Conservation (phyloP, 768 basidiomycete genomes). For the Calvatia gigantea region DNA sequence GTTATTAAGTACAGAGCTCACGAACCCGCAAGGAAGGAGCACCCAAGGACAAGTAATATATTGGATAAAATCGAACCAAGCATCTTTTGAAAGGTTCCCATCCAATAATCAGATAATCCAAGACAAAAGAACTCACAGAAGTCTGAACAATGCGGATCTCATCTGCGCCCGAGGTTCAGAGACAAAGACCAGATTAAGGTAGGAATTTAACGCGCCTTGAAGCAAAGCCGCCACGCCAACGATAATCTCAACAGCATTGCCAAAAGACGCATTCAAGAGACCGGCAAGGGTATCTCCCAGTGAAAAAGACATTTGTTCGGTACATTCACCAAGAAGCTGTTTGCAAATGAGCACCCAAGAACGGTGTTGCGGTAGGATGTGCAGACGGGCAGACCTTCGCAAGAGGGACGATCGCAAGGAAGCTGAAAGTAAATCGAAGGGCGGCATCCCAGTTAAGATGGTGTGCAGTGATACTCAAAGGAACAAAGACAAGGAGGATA, state of each 20-base stretch:
- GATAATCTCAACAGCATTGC: slow-evolving; percentile 86
- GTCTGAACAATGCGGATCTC: slow-evolving; percentile 90
- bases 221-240: slow-evolving; percentile 83
- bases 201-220: slow-evolving; percentile 46
- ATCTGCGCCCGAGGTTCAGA: slow-evolving; percentile 34
- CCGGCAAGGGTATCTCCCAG: slow-evolving; percentile 86
- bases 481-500: slow-evolving; percentile 75
- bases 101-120: not conserved
- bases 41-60: slow-evolving; percentile 84
- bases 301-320: slow-evolving; percentile 74
- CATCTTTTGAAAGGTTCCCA: slow-evolving; percentile 45
- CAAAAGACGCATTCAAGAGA: slow-evolving; percentile 80
- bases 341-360: slow-evolving; percentile 5
- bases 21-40: slow-evolving; percentile 81
- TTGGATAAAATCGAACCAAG: slow-evolving; percentile 91
- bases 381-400: slow-evolving; percentile 59
- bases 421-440: slow-evolving; percentile 70
- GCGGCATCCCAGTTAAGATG: slow-evolving; percentile 71
- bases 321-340: slow-evolving; percentile 76
- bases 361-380: not conserved
- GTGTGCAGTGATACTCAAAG: slow-evolving; percentile 65
- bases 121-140: slow-evolving; percentile 46
- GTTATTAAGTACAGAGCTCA: not conserved
- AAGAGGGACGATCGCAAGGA: slow-evolving; percentile 82
- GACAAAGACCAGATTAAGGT: slow-evolving; percentile 1